A percentile compares a stretch with the other conserved stretches of the same genome.
These are phyloP conservation scores for Amphicarpaea edgeworthii DNA, from an alignment of 306 rosid species.

Conservation along the genomic window DNA sequence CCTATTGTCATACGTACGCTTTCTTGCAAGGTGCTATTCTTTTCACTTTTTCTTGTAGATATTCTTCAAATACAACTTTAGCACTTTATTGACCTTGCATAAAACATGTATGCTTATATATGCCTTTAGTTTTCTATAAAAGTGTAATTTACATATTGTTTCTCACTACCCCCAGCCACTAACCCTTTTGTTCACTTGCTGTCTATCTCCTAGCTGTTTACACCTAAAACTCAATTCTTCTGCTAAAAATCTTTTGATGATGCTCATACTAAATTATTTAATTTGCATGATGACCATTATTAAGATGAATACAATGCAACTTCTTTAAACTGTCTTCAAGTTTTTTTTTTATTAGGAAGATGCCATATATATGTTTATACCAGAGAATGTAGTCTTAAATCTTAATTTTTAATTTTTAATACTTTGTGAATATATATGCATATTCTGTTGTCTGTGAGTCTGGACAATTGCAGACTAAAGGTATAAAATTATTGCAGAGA, in stretches of 20 bases:
- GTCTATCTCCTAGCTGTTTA: not conserved
- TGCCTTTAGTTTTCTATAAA: conserved; percentile 4
- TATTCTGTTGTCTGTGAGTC: conserved; percentile 21
- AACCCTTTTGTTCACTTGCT: not conserved
- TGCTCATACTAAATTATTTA: not conserved
- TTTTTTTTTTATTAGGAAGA: not conserved
- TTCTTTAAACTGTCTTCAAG: not conserved
- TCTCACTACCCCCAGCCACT: not conserved
- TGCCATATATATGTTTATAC: not conserved
- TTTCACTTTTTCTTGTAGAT: not conserved
- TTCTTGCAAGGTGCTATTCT: conserved; percentile 81
- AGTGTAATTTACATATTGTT: not conserved
- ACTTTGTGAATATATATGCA: conserved; percentile 6
- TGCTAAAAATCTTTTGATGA: not conserved
- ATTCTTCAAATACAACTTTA: conserved; percentile 31
- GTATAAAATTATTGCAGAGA: conserved; percentile 71
- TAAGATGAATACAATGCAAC: not conserved
- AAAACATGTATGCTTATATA: conserved; percentile 6
- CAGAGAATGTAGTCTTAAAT: conserved; percentile 13
- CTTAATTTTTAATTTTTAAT: not conserved
- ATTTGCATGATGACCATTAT: not conserved
- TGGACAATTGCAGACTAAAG: conserved; percentile 40
- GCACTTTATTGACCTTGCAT: conserved; percentile 9
- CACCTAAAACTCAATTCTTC: not conserved
- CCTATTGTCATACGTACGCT: conserved; percentile 83